Conservation (phyloP, 2,329 filamentous ascomycete genomes). For the Thielaviopsis musarum region DNA sequence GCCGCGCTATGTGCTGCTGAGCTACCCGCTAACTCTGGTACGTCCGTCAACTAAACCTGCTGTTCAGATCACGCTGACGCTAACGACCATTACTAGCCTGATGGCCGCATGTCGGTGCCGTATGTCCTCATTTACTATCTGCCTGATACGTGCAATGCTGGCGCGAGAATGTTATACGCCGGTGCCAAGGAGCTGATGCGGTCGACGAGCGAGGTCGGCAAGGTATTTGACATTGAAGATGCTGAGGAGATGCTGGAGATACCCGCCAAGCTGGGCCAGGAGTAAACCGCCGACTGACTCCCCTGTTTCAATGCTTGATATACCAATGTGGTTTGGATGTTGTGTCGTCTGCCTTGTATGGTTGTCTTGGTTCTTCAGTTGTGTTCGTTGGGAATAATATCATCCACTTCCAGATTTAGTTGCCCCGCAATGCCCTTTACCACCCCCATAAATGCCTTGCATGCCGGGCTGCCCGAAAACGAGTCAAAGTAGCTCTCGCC, state of each 20-base stretch:
- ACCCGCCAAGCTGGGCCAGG: slow-evolving; percentile 40
- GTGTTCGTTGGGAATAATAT: slow-evolving; percentile 27
- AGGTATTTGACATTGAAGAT: slow-evolving; percentile 69
- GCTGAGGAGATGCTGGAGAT: slow-evolving; percentile 72
- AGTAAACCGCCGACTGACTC: slow-evolving; percentile 6
- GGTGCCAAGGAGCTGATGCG: slow-evolving; percentile 92
- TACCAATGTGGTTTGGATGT: not conserved
- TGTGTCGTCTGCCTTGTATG: not conserved
- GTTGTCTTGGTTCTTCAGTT: slow-evolving; percentile 15
- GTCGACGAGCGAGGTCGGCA: slow-evolving; percentile 78
- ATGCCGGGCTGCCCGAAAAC: slow-evolving; percentile 86
- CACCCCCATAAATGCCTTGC: slow-evolving; percentile 62
- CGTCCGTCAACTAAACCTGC: slow-evolving; percentile 14
- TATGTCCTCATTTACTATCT: slow-evolving; percentile 94
- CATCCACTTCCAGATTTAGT: slow-evolving; percentile 44
- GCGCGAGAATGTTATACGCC: slow-evolving; percentile 84
- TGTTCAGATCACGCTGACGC: not conserved
- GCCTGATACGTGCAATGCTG: slow-evolving; percentile 75
- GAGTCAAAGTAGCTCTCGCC: slow-evolving; percentile 94
- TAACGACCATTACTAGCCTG: slow-evolving; percentile 34
- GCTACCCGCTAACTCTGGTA: slow-evolving; percentile 79
- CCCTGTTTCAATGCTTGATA: not conserved
- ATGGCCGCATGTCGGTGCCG: slow-evolving; percentile 71
- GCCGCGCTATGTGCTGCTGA: slow-evolving; percentile 76
- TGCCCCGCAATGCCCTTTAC: slow-evolving; percentile 55